A percentile compares a stretch with the other conserved stretches of the same genome.
These are phyloP conservation scores for Stentor coeruleus DNA, from an alignment of 73 alveolate genomes.

Conservation along the genomic window DNA sequence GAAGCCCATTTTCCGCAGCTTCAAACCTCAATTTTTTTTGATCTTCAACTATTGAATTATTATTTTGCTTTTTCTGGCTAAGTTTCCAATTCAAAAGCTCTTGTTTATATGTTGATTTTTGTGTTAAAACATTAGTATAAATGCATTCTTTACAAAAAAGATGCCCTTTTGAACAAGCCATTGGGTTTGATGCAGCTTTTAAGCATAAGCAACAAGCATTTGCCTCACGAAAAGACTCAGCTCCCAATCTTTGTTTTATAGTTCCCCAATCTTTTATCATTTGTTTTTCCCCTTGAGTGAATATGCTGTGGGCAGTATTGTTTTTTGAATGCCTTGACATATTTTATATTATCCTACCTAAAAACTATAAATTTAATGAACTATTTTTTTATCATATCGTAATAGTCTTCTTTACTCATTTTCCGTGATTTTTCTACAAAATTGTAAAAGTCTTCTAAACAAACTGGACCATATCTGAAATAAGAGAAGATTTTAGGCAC, in stretches of 20 bases:
- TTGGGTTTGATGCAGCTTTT: not conserved
- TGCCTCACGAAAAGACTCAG: not conserved
- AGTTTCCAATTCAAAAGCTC: not conserved
- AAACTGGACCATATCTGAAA: too few relatives aligned
- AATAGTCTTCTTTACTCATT: too few relatives aligned
- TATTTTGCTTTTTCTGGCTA: too few relatives aligned
- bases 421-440: too few relatives aligned
- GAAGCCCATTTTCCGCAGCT: not conserved
- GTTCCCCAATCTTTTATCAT: slow-evolving; percentile 76
- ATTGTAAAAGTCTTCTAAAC: too few relatives aligned
- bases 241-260: slow-evolving; percentile 59
- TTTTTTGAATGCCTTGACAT: slow-evolving; percentile 83
- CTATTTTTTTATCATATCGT: too few relatives aligned
- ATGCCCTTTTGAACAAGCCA: not conserved
- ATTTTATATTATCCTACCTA: too few relatives aligned
- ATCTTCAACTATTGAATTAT: not conserved
- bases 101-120: too few relatives aligned
- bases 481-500: too few relatives aligned
- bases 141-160: not conserved
- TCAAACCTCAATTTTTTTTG: not conserved
- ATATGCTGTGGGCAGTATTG: slow-evolving; percentile 65
- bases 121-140: not conserved
- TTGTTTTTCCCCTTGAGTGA: slow-evolving; percentile 76
- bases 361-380: too few relatives aligned
- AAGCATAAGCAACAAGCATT: not conserved